Conservation (phyloP, 441 rosid genomes). For the Sinapis alba region DNA sequence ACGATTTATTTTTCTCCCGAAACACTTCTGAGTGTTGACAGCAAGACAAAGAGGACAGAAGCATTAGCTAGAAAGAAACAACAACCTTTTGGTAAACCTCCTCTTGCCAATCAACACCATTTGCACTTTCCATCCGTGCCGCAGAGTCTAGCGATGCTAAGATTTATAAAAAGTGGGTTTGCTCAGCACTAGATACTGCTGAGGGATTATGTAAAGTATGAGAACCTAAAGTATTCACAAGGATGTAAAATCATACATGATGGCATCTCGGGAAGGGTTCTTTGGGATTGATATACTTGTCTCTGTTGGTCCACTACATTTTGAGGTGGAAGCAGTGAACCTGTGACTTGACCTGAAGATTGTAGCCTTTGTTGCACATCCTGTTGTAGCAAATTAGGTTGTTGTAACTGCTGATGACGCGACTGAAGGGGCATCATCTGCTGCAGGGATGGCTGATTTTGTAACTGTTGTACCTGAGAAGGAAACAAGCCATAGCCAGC, state of each 20-base stretch:
- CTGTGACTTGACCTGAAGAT: slow-evolving; percentile 71
- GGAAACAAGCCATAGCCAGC: slow-evolving; percentile 53
- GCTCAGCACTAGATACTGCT: slow-evolving; percentile 17
- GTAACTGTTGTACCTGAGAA: slow-evolving; percentile 61
- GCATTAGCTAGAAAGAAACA: slow-evolving; percentile 40
- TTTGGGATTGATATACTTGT: slow-evolving; percentile 81
- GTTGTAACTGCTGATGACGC: slow-evolving; percentile 45
- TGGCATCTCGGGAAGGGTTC: slow-evolving; percentile 71
- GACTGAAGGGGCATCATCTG: slow-evolving; percentile 40
- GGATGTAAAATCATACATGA: slow-evolving; percentile 58
- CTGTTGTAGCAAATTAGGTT: slow-evolving; percentile 59
- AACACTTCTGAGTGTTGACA: not conserved
- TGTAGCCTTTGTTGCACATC: slow-evolving; percentile 84
- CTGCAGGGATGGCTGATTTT: slow-evolving; percentile 40
- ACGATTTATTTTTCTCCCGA: not conserved
- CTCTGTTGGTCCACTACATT: slow-evolving; percentile 84
- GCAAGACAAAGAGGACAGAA: slow-evolving; percentile 17
- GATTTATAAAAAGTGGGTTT: slow-evolving; percentile 28
- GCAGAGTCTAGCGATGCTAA: slow-evolving; percentile 84
- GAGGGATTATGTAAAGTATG: slow-evolving; percentile 9
- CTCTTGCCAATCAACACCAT: slow-evolving; percentile 89
- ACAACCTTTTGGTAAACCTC: slow-evolving; percentile 80
- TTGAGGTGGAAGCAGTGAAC: slow-evolving; percentile 77
- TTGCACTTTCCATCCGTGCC: slow-evolving; percentile 65
- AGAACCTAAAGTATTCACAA: slow-evolving; percentile 22